Percentiles rank a stretch among this genome's conserved stretches.
These are phyloP conservation scores for Lactarius sp. DNA, from an alignment of 768 basidiomycete genomes.

Conservation along the genomic window DNA sequence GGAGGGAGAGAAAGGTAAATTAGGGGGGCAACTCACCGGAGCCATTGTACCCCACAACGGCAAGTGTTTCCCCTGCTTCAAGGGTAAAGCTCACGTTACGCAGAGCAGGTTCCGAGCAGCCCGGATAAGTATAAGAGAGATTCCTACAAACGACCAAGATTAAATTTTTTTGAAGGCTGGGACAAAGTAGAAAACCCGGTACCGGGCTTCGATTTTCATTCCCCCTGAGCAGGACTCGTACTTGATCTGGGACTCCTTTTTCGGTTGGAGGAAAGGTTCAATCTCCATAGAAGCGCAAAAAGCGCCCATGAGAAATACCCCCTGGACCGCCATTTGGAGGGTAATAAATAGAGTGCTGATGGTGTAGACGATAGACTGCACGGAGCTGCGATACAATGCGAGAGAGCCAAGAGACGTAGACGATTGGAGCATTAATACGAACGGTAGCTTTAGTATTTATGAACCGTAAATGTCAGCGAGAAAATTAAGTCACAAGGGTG, in stretches of 20 bases:
- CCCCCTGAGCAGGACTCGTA: slow-evolving; percentile 52
- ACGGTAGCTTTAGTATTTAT: slow-evolving; percentile 52
- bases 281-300: slow-evolving; percentile 74
- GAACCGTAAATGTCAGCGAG: slow-evolving; percentile 21
- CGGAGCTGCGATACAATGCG: slow-evolving; percentile 72
- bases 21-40: slow-evolving; percentile 48
- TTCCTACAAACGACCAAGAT: slow-evolving; percentile 35
- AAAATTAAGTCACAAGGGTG: slow-evolving; percentile 14
- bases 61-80: slow-evolving; percentile 71
- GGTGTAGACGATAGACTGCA: slow-evolving; percentile 66
- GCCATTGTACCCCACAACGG: slow-evolving; percentile 82
- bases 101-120: slow-evolving; percentile 60
- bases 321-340: slow-evolving; percentile 72
- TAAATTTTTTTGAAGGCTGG: not conserved
- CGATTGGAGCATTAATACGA: slow-evolving; percentile 66
- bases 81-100: slow-evolving; percentile 65
- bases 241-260: slow-evolving; percentile 43
- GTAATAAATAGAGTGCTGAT: slow-evolving; percentile 59
- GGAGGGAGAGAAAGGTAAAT: not conserved
- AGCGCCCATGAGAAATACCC: slow-evolving; percentile 81
- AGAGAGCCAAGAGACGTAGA: slow-evolving; percentile 77
- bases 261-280: slow-evolving; percentile 62
- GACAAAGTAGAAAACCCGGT: slow-evolving; percentile 25
- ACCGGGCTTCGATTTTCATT: slow-evolving; percentile 69
- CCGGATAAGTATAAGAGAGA: slow-evolving; percentile 77